Base-by-base conservation (phyloP, 768 basidiomycete species). In the Panellus pusillus region DNA sequence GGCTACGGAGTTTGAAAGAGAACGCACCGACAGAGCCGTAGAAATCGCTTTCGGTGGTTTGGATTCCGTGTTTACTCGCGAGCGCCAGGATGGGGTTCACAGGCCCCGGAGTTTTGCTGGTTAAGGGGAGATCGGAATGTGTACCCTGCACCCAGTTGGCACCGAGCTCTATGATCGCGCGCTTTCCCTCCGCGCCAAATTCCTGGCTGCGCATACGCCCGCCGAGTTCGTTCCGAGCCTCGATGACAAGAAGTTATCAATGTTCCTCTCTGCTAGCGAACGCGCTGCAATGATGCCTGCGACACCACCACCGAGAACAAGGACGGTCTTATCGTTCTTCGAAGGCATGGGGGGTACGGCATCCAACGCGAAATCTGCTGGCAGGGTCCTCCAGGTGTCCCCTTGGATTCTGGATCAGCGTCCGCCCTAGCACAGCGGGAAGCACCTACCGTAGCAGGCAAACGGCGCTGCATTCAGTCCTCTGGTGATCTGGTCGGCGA, bases 231-330 rank as follows among this genome's bases (percentile, higher is more conserved):
- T 63, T 50, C n/a, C 79, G 73, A 1, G 76, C 86, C 50, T 88
- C 86, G 18, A 88, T 62, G 43, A 89, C 73, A 83, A 63, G 61
- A 84, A 86, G 61, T 84, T 73, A n/a, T 75, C 56, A 57, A 86
- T 74, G 5, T 81, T 81, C 19, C 74, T 68, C 43, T 76, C 66
- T 42, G 83, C 74, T 6, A 86, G 71, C 0, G 83, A 79, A 27
- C 80, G 77, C 12, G 87, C 86, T 11, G 85, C 84, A 32, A 83
- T 82, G 17, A 87, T 70, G 9, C 86, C 86, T 5, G 86, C 69
- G 37, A 87, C 77, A 9, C 86, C 86, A 29, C 83, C 85, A 4
- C 86, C 86, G 20, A 87, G 74, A 47, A 87, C 81, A 37, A 87
- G 75, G 13, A 85, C 77, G 17, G 18, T 35, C 39, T 35, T 50